Percentiles rank a stretch among this genome's conserved stretches.
phyloP scores from a whole-genome alignment of 371 early-diverging fungal genomes.

The Actinomucor elegans region DNA sequence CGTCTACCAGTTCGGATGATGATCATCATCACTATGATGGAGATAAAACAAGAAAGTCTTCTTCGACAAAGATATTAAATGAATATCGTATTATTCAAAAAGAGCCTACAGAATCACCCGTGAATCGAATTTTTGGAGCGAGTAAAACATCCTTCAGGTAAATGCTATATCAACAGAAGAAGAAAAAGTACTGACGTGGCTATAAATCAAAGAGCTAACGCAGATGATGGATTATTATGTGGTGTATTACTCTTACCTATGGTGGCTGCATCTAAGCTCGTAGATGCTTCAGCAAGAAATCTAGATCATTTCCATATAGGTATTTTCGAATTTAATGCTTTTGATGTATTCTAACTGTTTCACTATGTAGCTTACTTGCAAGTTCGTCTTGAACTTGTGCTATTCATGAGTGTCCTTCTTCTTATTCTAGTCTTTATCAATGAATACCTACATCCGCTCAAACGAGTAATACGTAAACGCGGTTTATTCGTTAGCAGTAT shows the following conservation, averaged over 20 bases:
- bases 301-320: constrained; percentile 19
- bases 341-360: neutral
- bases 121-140: constrained; percentile 25
- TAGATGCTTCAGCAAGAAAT: constrained; percentile 17
- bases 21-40: constrained; percentile 7
- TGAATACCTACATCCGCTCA: constrained; percentile 33
- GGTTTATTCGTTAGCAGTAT: constrained; percentile 42
- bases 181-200: neutral
- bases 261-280: constrained; percentile 38
- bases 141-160: constrained; percentile 23
- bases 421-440: constrained; percentile 27
- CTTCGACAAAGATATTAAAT: neutral
- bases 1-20: constrained; percentile 5
- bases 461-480: constrained; percentile 36
- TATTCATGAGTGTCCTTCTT: constrained; percentile 35
- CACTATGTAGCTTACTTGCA: constrained; percentile 31
- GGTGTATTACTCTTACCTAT: constrained; percentile 43
- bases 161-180: neutral
- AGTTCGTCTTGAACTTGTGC: constrained; percentile 32
- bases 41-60: neutral
- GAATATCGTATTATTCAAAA: too few relatives aligned
- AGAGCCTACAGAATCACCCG: too few relatives aligned
- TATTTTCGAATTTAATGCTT: too few relatives aligned
- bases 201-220: constrained; percentile 28
- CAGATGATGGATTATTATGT: constrained; percentile 49